Evolutionary conservation across 1,284 basidiomycete species (phyloP), one percentile per base, ranked within the genome.

Genomic region (Salmacisia buchloeana): DNA sequence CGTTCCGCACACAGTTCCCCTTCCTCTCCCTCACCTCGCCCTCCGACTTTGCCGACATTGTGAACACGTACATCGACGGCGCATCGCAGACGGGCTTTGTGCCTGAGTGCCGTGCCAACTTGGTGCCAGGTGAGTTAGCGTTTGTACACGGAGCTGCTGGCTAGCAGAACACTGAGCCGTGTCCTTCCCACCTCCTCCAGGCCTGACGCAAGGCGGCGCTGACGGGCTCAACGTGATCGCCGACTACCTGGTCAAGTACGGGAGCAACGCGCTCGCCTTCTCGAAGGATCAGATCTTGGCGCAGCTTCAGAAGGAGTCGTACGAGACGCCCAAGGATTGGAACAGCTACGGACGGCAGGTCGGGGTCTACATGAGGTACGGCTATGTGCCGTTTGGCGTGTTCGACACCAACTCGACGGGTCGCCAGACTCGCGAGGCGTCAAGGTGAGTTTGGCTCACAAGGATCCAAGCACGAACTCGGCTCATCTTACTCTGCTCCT

Each of bases 261-360:
- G 49, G 12, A 29, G n/a, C 49, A 33, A 27, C 2, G 31, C 49
- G 13, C 49, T 54, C 9, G 49, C 49, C 29, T 54, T 54, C 49
- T 62, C 59, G 36, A 65, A 68, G 15, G 66, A 74, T 25, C 66
- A 75, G 57, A 61, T 72, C 29, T 75, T 70, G 52, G n/a, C 52
- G 3, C 72, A 74, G 9, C 66, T 76, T 65, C 56, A 59, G 38
- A 69, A 69, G 49, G 75, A 76, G 54, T 58, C 71, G 2, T 69
- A 80, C 80, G 84, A 84, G 63, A 66, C 82, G 78, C 66, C 70
- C n/a, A 64, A 63, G 13, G 63, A 73, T 36, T 75, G 71, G 70
- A 65, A 70, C 61, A 67, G 65, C 59, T 63, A 69, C 21, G 73
- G 73, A 23, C 63, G 73, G n/a, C 73, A 75, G 57, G 46, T 67